Evolutionary conservation across 1,139 yeast genomes (phyloP).

Genomic region (Dujonia santamariae): DNA sequence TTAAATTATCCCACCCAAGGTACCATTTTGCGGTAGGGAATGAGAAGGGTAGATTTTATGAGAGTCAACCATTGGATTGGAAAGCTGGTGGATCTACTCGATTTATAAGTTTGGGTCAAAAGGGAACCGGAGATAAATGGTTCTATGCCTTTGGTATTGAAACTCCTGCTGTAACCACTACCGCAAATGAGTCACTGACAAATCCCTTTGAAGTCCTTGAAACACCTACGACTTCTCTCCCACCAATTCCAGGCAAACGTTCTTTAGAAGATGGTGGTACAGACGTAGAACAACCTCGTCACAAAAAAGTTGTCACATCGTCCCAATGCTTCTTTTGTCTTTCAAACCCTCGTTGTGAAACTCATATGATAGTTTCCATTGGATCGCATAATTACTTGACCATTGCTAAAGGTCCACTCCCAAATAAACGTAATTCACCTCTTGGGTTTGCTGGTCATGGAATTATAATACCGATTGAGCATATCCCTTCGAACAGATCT

Average conservation of each 20-base stretch:
- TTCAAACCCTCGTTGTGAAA: slow-evolving; percentile 73
- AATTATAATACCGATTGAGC: slow-evolving; percentile 78
- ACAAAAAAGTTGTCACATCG: slow-evolving; percentile 38
- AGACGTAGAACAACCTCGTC: too few relatives aligned
- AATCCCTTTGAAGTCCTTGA: slow-evolving; percentile 5
- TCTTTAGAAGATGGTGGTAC: neutral
- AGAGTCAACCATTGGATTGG: slow-evolving; percentile 61
- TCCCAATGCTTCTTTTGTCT: slow-evolving; percentile 78
- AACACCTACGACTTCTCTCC: slow-evolving; percentile 1
- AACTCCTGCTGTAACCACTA: neutral
- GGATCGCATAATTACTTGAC: slow-evolving; percentile 68
- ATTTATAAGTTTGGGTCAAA: slow-evolving; percentile 61
- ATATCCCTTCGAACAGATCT: slow-evolving; percentile 46
- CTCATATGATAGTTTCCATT: slow-evolving; percentile 78
- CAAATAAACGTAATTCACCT: slow-evolving; percentile 43
- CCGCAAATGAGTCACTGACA: neutral
- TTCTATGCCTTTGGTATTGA: slow-evolving; percentile 63
- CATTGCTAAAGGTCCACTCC: slow-evolving; percentile 83
- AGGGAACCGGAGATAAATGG: slow-evolving; percentile 62
- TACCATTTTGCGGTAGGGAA: slow-evolving; percentile 64
- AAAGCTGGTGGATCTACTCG: slow-evolving; percentile 40
- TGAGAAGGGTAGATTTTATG: slow-evolving; percentile 48
- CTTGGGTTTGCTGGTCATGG: slow-evolving; percentile 71
- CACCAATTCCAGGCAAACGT: slow-evolving; percentile 3
- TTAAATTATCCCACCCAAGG: slow-evolving; percentile 47